phyloP scores from a whole-genome alignment of 768 basidiomycete species.

The Kwoniella shandongensis region DNA sequence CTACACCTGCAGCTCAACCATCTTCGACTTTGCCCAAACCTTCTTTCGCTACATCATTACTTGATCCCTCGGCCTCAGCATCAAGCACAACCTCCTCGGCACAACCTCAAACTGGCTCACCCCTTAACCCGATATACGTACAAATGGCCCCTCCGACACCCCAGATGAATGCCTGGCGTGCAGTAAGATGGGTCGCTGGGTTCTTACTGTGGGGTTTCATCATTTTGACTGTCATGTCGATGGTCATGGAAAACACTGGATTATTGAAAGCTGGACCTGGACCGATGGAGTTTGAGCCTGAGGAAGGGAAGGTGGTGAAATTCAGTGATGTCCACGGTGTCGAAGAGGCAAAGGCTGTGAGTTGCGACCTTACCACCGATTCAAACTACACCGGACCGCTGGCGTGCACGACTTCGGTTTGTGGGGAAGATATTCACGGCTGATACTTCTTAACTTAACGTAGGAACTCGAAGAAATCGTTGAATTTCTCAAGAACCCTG shows the following conservation, averaged over 20 bases:
- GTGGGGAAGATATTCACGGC: neutral
- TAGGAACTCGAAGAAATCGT: conserved; percentile 93
- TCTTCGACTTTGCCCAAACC: conserved; percentile 18
- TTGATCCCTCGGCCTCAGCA: conserved; percentile 63
- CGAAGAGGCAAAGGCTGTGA: conserved; percentile 89
- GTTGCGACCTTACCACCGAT: conserved; percentile 26
- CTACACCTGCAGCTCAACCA: neutral
- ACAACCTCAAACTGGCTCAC: conserved; percentile 47
- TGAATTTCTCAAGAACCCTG: conserved; percentile 90
- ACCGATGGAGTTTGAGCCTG: conserved; percentile 77
- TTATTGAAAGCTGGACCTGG: conserved; percentile 78
- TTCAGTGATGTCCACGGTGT: conserved; percentile 97
- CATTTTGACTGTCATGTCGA: conserved; percentile 78
- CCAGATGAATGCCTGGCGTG: conserved; percentile 35
- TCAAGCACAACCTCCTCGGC: conserved; percentile 60
- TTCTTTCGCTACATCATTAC: conserved; percentile 63
- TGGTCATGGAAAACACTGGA: conserved; percentile 89
- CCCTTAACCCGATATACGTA: conserved; percentile 49
- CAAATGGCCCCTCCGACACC: conserved; percentile 44
- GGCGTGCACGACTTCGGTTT: too few relatives aligned
- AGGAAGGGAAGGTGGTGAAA: conserved; percentile 73
- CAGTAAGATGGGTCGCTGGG: conserved; percentile 34
- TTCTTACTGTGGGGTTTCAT: conserved; percentile 41
- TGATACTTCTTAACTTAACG: too few relatives aligned
- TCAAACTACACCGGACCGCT: too few relatives aligned